A percentile compares a stretch with the other conserved stretches of the same genome.
Conservation (phyloP, 2,329 filamentous ascomycete species). For the Ophiosphaerella korrae region DNA sequence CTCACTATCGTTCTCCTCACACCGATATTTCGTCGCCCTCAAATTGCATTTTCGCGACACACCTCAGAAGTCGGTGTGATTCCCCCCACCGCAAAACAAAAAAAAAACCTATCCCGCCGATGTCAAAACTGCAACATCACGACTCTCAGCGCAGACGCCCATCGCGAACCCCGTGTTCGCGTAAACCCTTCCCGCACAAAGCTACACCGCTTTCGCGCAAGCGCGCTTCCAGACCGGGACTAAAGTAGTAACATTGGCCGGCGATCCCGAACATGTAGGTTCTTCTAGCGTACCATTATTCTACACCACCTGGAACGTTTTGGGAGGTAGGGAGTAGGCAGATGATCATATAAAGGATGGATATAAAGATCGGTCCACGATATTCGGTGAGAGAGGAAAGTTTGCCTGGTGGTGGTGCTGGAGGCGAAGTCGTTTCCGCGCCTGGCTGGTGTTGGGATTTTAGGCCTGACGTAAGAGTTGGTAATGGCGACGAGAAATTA, state of each 20-base stretch:
- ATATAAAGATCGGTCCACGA: too few species aligned
- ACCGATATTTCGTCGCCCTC: too few species aligned
- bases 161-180: conserved; percentile 10
- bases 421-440: background rate
- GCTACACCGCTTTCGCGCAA: background rate
- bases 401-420: too few species aligned
- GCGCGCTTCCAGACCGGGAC: background rate
- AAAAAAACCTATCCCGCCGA: too few species aligned
- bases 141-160: background rate
- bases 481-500: background rate
- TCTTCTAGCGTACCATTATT: background rate
- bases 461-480: background rate
- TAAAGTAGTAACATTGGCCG: conserved; percentile 1
- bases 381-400: too few species aligned
- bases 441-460: background rate
- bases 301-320: too few species aligned
- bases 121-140: too few species aligned
- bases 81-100: background rate
- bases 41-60: too few species aligned
- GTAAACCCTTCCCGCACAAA: background rate
- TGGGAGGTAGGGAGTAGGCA: background rate
- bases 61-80: background rate
- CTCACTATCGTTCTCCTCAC: too few species aligned
- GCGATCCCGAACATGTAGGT: conserved; percentile 2
- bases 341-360: background rate